Conservation (phyloP, 345 rosid genomes). For the Mangifera indica region DNA sequence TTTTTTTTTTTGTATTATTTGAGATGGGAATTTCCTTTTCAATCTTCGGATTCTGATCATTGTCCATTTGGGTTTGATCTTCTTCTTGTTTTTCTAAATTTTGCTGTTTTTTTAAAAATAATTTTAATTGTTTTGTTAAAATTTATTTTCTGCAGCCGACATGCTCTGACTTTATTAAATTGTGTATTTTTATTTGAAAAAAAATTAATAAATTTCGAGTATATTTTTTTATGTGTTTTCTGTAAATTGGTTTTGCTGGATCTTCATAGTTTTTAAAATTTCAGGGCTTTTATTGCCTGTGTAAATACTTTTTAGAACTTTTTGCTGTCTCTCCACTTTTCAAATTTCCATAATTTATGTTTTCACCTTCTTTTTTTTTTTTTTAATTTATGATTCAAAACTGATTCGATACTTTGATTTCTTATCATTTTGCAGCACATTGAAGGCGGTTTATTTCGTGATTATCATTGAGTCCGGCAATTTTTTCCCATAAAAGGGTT, state of each 20-base stretch:
- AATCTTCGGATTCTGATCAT: background rate
- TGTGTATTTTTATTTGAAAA: background rate
- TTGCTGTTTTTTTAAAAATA: background rate
- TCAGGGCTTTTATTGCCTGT: background rate
- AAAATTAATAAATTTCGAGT: background rate
- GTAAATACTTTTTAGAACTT: conserved; percentile 2
- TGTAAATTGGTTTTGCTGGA: conserved; percentile 5
- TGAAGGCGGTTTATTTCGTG: conserved; percentile 10
- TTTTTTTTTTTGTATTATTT: background rate
- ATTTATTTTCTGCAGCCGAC: conserved; percentile 1
- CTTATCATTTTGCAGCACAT: conserved; percentile 28
- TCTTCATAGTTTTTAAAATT: conserved; percentile 8
- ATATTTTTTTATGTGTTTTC: background rate
- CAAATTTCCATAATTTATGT: conserved; percentile 10
- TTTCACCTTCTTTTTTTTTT: background rate
- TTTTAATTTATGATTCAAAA: background rate
- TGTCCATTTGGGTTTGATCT: conserved; percentile 3
- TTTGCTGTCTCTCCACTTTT: background rate
- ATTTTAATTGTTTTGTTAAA: background rate
- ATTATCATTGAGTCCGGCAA: background rate
- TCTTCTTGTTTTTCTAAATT: background rate
- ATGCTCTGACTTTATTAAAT: conserved; percentile 18
- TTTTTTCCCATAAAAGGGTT: background rate
- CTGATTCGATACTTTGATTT: background rate
- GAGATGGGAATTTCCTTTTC: conserved; percentile 1